Evolutionary conservation across 2,329 filamentous ascomycete genomes (phyloP), one percentile per base, ranked within the genome.

Genomic region (Diplodia scrobiculata): DNA sequence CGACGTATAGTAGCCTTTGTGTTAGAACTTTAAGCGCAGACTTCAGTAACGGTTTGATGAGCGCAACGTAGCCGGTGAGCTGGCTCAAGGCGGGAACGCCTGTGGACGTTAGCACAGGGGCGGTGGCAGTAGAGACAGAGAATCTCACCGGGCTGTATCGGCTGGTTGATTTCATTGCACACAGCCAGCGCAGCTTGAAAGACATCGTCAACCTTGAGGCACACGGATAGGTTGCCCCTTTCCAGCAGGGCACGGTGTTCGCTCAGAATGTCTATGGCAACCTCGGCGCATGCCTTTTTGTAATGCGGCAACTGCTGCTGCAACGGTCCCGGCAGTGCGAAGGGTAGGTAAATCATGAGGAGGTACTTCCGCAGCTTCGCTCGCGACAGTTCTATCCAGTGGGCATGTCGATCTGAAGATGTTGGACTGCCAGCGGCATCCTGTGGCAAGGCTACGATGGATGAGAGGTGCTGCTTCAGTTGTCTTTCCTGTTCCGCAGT

Each of bases 331-430:
- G 48, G 27, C 7, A 62, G 41, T 10, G 45, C 45, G 25, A 50
- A 62, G 7, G 58, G 58, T 19, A 62, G n/a, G 14, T 62, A 62
- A 7, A 62, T 62, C 58, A 62, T 48, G 11, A 62, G n/a, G 21
- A 62, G 27, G 10, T 62, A 62, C n/a, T 62, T 62, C 6, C 48
- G 58, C 10, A 62, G 29, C 13, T 62, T 62, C 27, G 29, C 45
- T 5, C 45, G 25, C 6, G 58, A 62, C 1, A 62, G n/a, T 11
- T 62, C 58, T n/a, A 36, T 9, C 58, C 41, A 50, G 11, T 50
- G 45, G 2, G 58, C 29, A 13, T 62, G 41, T 13, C 45, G 58
- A 10, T 21, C 38, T 5, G 58, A 62, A 45, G 58, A 17, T 5
- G 17, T n/a, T 10, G 27, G 29, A 17, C 9, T 50, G 14, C 25